Evolutionary conservation across 2,329 filamentous ascomycete genomes (phyloP).

Genomic region (Pseudofabraea citricarpa): DNA sequence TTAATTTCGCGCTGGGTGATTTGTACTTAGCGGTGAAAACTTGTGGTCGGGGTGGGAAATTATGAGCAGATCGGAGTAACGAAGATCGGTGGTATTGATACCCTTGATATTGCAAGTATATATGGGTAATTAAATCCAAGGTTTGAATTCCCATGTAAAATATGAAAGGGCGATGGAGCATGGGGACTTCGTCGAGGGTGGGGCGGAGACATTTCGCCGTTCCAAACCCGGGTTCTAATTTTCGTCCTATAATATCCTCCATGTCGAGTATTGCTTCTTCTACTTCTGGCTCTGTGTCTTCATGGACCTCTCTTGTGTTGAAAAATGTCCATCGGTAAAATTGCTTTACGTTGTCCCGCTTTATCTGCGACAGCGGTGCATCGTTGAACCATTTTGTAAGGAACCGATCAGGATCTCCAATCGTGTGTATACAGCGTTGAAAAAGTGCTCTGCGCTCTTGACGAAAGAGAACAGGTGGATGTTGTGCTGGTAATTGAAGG

Average conservation of each 20-base stretch:
- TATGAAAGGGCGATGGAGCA: slow-evolving; percentile 44
- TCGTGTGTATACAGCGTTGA: slow-evolving; percentile 39
- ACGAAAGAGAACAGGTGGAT: slow-evolving; percentile 36
- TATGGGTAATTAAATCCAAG: slow-evolving; percentile 15
- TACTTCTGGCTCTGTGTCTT: slow-evolving; percentile 40
- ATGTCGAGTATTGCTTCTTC: slow-evolving; percentile 44
- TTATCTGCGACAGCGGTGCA: slow-evolving; percentile 42
- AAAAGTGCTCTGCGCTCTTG: slow-evolving; percentile 43
- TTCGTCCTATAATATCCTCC: slow-evolving; percentile 42
- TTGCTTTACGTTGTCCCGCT: slow-evolving; percentile 50
- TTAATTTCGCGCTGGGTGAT: slow-evolving; percentile 39
- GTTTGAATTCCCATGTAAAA: slow-evolving; percentile 44
- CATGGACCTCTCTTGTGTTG: slow-evolving; percentile 37
- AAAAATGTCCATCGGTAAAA: slow-evolving; percentile 53
- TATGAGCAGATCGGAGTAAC: slow-evolving; percentile 31
- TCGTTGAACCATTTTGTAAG: slow-evolving; percentile 50
- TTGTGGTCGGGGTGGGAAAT: slow-evolving; percentile 47
- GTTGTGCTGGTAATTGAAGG: slow-evolving; percentile 42
- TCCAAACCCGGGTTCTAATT: slow-evolving; percentile 43
- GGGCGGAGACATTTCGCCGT: slow-evolving; percentile 45
- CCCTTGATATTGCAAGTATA: slow-evolving; percentile 30
- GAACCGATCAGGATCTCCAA: slow-evolving; percentile 45
- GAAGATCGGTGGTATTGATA: slow-evolving; percentile 40
- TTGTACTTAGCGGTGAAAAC: slow-evolving; percentile 34
- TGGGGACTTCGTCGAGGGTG: slow-evolving; percentile 49